phyloP scores from a whole-genome alignment of 2,329 filamentous ascomycete species.

The Myriosclerotinia duriaeana region DNA sequence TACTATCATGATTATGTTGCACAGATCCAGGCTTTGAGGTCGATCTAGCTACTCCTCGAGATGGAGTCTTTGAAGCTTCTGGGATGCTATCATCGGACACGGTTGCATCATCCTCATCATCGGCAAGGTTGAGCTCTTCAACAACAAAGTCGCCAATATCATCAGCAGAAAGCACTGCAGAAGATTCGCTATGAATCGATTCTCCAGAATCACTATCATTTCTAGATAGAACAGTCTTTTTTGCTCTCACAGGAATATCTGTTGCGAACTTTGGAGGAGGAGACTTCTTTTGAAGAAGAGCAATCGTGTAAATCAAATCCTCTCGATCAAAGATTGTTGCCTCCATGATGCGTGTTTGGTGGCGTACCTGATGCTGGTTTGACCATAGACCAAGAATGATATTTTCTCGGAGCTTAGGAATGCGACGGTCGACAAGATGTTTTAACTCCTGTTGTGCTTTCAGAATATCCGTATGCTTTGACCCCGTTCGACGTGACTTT shows the following conservation, averaged over 20 bases:
- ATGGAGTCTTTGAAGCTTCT: slow-evolving; percentile 8
- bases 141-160: slow-evolving; percentile 53
- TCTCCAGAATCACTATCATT: slow-evolving; percentile 34
- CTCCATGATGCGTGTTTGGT: slow-evolving; percentile 60
- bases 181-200: slow-evolving; percentile 30
- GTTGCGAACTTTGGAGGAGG: slow-evolving; percentile 43
- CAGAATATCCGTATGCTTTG: slow-evolving; percentile 46
- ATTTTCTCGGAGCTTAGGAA: slow-evolving; percentile 55
- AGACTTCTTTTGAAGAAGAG: slow-evolving; percentile 46
- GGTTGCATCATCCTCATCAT: slow-evolving; percentile 31
- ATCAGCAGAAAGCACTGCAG: slow-evolving; percentile 44
- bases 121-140: slow-evolving; percentile 34
- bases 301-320: slow-evolving; percentile 52
- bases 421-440: slow-evolving; percentile 48
- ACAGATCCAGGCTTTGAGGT: background rate
- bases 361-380: slow-evolving; percentile 51
- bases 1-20: background rate
- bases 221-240: slow-evolving; percentile 24
- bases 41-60: background rate
- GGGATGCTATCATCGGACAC: slow-evolving; percentile 23
- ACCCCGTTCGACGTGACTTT: slow-evolving; percentile 47
- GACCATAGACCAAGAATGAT: slow-evolving; percentile 56
- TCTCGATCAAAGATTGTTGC: slow-evolving; percentile 62
- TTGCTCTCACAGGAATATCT: slow-evolving; percentile 23
- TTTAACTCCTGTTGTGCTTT: slow-evolving; percentile 47